These are phyloP conservation scores for Pyrrhoderma lamaoense DNA, from an alignment of 1,284 basidiomycete species.

Conservation along the genomic window DNA sequence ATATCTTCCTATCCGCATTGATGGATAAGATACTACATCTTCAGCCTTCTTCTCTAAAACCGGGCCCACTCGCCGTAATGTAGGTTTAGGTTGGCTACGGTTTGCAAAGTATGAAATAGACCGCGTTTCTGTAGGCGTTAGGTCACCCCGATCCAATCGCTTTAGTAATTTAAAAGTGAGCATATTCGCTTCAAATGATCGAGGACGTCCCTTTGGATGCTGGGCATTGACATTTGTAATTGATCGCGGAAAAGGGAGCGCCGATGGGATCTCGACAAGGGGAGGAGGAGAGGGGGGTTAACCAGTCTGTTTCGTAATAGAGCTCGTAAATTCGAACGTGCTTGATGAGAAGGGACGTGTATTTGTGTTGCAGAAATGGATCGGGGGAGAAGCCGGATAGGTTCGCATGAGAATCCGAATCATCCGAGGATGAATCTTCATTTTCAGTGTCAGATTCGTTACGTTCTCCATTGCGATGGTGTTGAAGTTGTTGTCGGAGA, in stretches of 20 bases:
- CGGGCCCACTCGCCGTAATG: constrained; percentile 15
- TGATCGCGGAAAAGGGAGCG: constrained; percentile 49
- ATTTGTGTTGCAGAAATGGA: background rate
- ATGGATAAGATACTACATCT: constrained; percentile 34
- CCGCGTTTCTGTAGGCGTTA: constrained; percentile 38
- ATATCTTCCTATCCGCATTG: constrained; percentile 32
- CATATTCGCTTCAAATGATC: constrained; percentile 39
- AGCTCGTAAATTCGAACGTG: constrained; percentile 9
- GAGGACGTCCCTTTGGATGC: constrained; percentile 20
- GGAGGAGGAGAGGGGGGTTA: constrained; percentile 16
- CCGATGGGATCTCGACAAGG: constrained; percentile 31
- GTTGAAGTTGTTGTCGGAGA: background rate
- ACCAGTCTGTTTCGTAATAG: constrained; percentile 13
- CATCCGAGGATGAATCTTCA: constrained; percentile 11
- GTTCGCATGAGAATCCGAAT: constrained; percentile 14
- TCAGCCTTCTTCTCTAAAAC: constrained; percentile 22
- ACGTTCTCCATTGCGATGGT: background rate
- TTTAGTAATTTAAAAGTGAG: constrained; percentile 45
- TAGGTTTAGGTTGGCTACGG: constrained; percentile 28
- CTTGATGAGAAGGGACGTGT: background rate
- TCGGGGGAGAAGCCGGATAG: background rate
- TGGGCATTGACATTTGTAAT: constrained; percentile 26
- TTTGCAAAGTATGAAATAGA: constrained; percentile 44
- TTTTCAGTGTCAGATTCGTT: constrained; percentile 3
- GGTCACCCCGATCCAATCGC: constrained; percentile 34